Conservation (phyloP, 2,329 filamentous ascomycete species). For the Cryphonectria parasitica region DNA sequence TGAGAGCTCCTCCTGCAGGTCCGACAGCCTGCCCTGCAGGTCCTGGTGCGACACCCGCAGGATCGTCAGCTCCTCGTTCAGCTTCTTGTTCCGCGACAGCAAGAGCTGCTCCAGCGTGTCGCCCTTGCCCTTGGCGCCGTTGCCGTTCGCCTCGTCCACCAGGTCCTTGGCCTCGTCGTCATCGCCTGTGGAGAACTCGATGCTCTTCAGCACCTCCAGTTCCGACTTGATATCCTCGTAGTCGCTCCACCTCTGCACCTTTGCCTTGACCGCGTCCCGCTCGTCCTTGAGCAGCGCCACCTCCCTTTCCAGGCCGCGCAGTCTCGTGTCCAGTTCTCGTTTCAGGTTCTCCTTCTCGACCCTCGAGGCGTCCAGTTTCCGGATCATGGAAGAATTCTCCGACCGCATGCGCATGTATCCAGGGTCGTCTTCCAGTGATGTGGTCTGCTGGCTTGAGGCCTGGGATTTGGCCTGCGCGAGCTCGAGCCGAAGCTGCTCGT, state of each 20-base stretch:
- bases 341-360: constrained; percentile 84
- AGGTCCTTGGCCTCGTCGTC: constrained; percentile 63
- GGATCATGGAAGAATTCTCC: constrained; percentile 89
- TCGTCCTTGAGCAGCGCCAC: constrained; percentile 75
- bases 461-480: constrained; percentile 86
- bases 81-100: constrained; percentile 92
- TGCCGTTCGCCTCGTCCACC: constrained; percentile 50
- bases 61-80: constrained; percentile 90
- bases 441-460: constrained; percentile 61
- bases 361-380: constrained; percentile 81
- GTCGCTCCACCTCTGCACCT: constrained; percentile 87
- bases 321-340: constrained; percentile 73
- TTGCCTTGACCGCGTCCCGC: constrained; percentile 76
- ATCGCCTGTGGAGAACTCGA: constrained; percentile 91
- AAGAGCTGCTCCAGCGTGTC: constrained; percentile 91
- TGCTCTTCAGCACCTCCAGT: constrained; percentile 94
- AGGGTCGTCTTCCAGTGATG: constrained; percentile 83
- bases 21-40: constrained; percentile 77
- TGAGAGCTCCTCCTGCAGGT: constrained; percentile 81
- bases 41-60: constrained; percentile 94
- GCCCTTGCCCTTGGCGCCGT: constrained; percentile 62
- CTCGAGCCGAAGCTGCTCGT: constrained; percentile 89
- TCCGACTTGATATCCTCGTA: constrained; percentile 97
- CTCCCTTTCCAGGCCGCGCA: constrained; percentile 81
- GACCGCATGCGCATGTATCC: constrained; percentile 84